phyloP scores from a whole-genome alignment of 2,329 filamentous ascomycete genomes.

The Lachnellula hyalina region DNA sequence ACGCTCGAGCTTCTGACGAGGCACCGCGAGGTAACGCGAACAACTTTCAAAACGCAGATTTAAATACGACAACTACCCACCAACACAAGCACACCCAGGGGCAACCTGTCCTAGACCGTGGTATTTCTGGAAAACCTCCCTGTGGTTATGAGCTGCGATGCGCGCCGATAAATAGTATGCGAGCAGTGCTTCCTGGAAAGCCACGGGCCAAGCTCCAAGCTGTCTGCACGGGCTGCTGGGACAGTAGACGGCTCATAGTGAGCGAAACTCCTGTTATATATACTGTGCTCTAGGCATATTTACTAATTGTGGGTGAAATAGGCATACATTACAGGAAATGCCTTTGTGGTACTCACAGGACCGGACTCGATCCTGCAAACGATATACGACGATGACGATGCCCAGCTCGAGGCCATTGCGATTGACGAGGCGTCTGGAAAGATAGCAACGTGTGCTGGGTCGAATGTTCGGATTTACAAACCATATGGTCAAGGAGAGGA shows the following conservation, averaged over 20 bases:
- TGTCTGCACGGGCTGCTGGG: slow-evolving; percentile 69
- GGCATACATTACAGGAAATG: slow-evolving; percentile 87
- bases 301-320: slow-evolving; percentile 34
- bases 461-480: slow-evolving; percentile 69
- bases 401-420: slow-evolving; percentile 63
- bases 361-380: slow-evolving; percentile 77
- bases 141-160: slow-evolving; percentile 14
- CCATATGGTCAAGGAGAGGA: slow-evolving; percentile 67
- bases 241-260: slow-evolving; percentile 67
- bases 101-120: not conserved
- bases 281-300: not conserved
- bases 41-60: not conserved
- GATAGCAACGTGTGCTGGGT: slow-evolving; percentile 69
- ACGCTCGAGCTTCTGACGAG: not conserved
- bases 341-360: slow-evolving; percentile 75
- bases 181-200: slow-evolving; percentile 72
- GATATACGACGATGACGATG: slow-evolving; percentile 74
- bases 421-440: slow-evolving; percentile 80
- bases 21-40: not conserved
- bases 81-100: too few species aligned
- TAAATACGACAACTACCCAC: not conserved
- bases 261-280: slow-evolving; percentile 27
- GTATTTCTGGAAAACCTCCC: not conserved
- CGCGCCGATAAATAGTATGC: slow-evolving; percentile 50
- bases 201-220: slow-evolving; percentile 74